Base-by-base conservation (phyloP, 441 rosid species). In the Metrosideros polymorpha region DNA sequence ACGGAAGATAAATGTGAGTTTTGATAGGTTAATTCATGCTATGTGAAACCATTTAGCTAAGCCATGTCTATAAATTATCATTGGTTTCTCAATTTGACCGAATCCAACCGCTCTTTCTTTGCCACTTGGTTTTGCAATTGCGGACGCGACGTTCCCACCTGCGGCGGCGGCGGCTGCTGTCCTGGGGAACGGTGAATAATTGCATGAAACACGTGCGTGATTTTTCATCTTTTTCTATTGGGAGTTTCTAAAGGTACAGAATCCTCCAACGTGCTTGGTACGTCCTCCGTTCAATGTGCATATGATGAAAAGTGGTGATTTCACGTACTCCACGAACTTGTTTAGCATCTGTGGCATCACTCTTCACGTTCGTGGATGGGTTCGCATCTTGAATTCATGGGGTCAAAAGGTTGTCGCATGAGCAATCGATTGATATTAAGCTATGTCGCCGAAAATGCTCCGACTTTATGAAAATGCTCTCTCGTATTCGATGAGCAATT, bases 1-100 rank as follows among this genome's bases (percentile, higher is more conserved):
- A n/a, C n/a, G n/a, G n/a, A n/a, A n/a, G n/a, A n/a, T n/a, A n/a
- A n/a, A n/a, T n/a, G n/a, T n/a, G n/a, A n/a, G n/a, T n/a, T 13
- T 25, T 1, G n/a, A 22, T 1, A n/a, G 79, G 17, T 39, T 15
- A 22, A 15, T 22, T 24, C 79, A 71, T 5, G 47, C 6, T 47
- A 42, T 8, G 79, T 12, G 47, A 22, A 39, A 24, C n/a, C 47
- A 3, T 47, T 10, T 7, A 39, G 17, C 47, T 9, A 8, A 22
- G 27, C 25, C 10, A 5, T 3, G 79, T 71, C 79, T 12, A 39
- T 10, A 6, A 9, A 71, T 39, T 3, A 71, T 71, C 9, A 12
- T 12, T 22, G n/a, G 15, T 22, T 10, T 39, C 47, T 1, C 0
- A 0, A 0, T 12, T 0, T 12, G 47, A 22, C 47, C 9, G 47